A percentile compares a stretch with the other conserved stretches of the same genome.
These are phyloP conservation scores for Euphorbia celastroides DNA, from an alignment of 441 rosid species.

Conservation along the genomic window DNA sequence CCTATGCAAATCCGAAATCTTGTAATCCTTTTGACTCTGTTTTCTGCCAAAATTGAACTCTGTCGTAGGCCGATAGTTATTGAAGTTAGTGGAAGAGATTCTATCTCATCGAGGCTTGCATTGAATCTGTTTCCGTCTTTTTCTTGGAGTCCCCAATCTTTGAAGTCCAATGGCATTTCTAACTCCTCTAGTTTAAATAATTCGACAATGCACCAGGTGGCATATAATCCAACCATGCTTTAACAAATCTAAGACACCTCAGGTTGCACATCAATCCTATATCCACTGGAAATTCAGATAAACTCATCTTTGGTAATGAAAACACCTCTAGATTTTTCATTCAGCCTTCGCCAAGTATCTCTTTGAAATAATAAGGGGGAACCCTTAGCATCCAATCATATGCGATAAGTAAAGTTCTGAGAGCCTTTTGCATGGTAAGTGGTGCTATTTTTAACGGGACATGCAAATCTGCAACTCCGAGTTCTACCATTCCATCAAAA, in stretches of 20 bases:
- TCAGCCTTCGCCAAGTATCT: neutral
- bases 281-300: neutral
- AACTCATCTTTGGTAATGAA: neutral
- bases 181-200: neutral
- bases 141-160: neutral
- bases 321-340: neutral
- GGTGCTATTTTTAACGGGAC: neutral
- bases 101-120: neutral
- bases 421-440: neutral
- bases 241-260: neutral
- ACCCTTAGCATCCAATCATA: neutral
- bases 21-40: neutral
- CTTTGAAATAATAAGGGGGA: neutral
- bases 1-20: neutral
- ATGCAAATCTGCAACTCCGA: neutral
- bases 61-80: neutral
- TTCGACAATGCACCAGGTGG: neutral
- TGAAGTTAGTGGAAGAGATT: neutral
- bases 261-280: neutral
- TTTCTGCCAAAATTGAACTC: neutral
- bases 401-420: neutral
- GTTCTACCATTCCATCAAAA: neutral
- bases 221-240: neutral
- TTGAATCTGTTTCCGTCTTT: neutral
- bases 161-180: neutral